Evolutionary conservation across 129 eudicot species (phyloP).

Genomic region (Pseudognaphalium luteoalbum): DNA sequence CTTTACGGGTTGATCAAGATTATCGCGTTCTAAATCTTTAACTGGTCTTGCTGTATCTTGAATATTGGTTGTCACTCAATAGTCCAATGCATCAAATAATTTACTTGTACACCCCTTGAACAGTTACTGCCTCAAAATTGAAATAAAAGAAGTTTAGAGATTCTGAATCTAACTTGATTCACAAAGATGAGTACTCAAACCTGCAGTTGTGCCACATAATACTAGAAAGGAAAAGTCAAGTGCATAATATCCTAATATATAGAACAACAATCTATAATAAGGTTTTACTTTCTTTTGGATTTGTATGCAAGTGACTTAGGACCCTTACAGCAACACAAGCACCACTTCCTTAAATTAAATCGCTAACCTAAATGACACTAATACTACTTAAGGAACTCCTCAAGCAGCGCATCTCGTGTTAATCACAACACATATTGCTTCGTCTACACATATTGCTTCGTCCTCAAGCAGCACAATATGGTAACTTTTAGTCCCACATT

Average conservation of each 20-base stretch:
- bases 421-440: too few species aligned
- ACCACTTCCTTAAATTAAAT: neutral
- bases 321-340: neutral
- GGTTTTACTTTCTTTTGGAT: neutral
- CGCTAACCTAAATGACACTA: neutral
- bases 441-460: too few species aligned
- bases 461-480: too few species aligned
- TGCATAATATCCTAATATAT: slow-evolving; percentile 26
- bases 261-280: slow-evolving; percentile 15
- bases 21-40: slow-evolving; percentile 42
- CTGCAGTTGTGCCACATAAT: slow-evolving; percentile 63
- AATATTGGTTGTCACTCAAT: slow-evolving; percentile 42
- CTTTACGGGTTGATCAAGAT: slow-evolving; percentile 35
- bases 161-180: slow-evolving; percentile 48
- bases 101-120: slow-evolving; percentile 33
- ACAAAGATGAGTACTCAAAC: slow-evolving; percentile 32
- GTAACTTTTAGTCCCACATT: neutral
- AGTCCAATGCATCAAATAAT: slow-evolving; percentile 36
- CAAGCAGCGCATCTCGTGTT: neutral
- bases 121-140: slow-evolving; percentile 33
- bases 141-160: slow-evolving; percentile 10
- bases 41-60: slow-evolving; percentile 37
- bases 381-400: neutral
- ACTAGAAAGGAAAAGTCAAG: slow-evolving; percentile 38
- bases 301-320: neutral